Evolutionary conservation across 495 filamentous ascomycete species (phyloP), one percentile per base, ranked within the genome.

Genomic region (Ascobolus immersus): DNA sequence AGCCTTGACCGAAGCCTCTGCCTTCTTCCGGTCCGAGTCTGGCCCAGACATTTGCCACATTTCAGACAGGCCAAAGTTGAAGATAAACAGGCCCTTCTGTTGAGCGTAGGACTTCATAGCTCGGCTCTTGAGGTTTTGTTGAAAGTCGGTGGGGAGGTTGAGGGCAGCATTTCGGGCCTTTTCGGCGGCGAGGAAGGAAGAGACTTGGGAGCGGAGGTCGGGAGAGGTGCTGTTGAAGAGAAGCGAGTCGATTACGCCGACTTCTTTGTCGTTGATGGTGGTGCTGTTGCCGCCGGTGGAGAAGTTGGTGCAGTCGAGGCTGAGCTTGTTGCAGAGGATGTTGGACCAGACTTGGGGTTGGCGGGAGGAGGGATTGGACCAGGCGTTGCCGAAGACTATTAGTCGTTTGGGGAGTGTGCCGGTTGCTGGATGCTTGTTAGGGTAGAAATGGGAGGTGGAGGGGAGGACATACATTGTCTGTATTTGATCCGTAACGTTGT

Each of bases 1-100:
- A 14, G 52, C 55, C 22, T 55, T 50, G 11, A 62, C 41, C 1
- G 58, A 54, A n/a, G 42, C 29, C 18, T 35, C 37, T 2, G 55
- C 59, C 11, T 46, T 38, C 15, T 40, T 38, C 32, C 52, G 49
- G 31, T 49, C 46, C 34, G 52, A 52, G 4, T n/a, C n/a, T n/a
- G n/a, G n/a, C n/a, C 42, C 42, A 17, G 56, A 47, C 14, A 59
- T 47, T 28, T 55, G 55, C 60, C 59, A 66, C 24, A 64, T 34
- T 39, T 64, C 62, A 52, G 58, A 64, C 15, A 63, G 43, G 4
- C 58, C 55, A 38, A 64, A 66, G 18, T 56, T 58, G 4, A 64
- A 42, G 6, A 51, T 50, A 25, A 62, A 45, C 36, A 45, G 24
- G 17, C 43, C 43, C 8, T 39, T 37, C 24, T 41, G 21, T 23